phyloP scores from a whole-genome alignment of 345 rosid species.

The Trapa bicornis region DNA sequence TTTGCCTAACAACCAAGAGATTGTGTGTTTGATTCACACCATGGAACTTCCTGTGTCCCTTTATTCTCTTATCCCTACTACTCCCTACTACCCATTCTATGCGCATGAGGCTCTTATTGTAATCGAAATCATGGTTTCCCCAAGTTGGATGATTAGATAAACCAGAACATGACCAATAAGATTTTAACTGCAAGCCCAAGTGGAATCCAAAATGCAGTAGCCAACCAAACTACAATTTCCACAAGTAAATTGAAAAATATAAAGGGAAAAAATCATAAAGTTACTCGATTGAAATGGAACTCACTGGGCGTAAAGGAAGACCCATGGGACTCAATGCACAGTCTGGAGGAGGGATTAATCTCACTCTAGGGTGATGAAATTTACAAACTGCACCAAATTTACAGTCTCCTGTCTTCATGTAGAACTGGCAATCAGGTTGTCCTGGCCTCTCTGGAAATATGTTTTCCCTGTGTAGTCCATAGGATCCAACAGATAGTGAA shows the following conservation, averaged over 20 bases:
- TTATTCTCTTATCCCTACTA: too few relatives aligned
- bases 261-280: not conserved
- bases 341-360: constrained; percentile 85
- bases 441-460: constrained; percentile 98
- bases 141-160: not conserved
- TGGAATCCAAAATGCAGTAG: not conserved
- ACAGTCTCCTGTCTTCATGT: constrained; percentile 98
- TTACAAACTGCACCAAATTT: constrained; percentile 94
- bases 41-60: too few relatives aligned
- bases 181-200: not conserved
- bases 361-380: constrained; percentile 93
- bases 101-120: too few relatives aligned
- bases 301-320: constrained; percentile 91
- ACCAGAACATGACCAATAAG: not conserved
- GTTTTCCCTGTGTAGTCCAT: constrained; percentile 70
- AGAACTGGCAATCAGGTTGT: constrained; percentile 92
- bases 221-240: not conserved
- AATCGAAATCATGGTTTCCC: not conserved
- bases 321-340: constrained; percentile 81
- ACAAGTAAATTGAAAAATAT: not conserved
- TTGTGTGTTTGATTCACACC: too few relatives aligned
- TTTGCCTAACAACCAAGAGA: too few relatives aligned
- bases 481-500: constrained; percentile 58
- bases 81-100: too few relatives aligned
- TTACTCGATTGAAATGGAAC: constrained; percentile 14